phyloP scores from a whole-genome alignment of 805 yeast species.

The Saccharomycopsis fermentans region DNA sequence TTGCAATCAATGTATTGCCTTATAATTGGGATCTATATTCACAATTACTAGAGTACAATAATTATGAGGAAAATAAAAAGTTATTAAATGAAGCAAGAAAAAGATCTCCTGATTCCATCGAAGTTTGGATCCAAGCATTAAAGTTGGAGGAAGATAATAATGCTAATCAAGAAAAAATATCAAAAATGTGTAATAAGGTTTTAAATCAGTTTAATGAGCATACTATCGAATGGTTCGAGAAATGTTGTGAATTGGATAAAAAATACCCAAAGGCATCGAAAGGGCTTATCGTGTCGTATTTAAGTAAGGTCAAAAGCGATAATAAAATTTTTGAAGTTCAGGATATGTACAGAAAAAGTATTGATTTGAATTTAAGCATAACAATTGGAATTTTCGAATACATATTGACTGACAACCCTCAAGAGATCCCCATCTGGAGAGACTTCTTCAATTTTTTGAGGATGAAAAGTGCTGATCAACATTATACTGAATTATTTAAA shows the following conservation, averaged over 20 bases:
- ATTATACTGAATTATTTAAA: slow-evolving; percentile 26
- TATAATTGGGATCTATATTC: slow-evolving; percentile 57
- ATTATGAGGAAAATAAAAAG: slow-evolving; percentile 30
- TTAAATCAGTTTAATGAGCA: slow-evolving; percentile 31
- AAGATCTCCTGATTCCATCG: slow-evolving; percentile 34
- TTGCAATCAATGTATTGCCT: slow-evolving; percentile 66
- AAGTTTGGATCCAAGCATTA: slow-evolving; percentile 62
- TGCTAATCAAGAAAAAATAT: slow-evolving; percentile 35
- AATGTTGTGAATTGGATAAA: slow-evolving; percentile 36
- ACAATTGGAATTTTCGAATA: slow-evolving; percentile 40
- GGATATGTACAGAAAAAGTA: slow-evolving; percentile 28
- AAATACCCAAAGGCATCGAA: slow-evolving; percentile 38
- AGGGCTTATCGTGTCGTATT: slow-evolving; percentile 37
- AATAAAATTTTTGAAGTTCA: slow-evolving; percentile 24
- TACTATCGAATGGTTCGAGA: slow-evolving; percentile 50
- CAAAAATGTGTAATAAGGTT: slow-evolving; percentile 41
- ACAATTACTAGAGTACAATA: slow-evolving; percentile 35
- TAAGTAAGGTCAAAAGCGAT: slow-evolving; percentile 21
- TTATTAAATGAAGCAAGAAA: slow-evolving; percentile 54
- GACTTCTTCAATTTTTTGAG: slow-evolving; percentile 6
- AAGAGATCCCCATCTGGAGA: slow-evolving; percentile 21
- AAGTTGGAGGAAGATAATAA: slow-evolving; percentile 50
- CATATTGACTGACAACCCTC: slow-evolving; percentile 39
- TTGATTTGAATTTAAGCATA: slow-evolving; percentile 24
- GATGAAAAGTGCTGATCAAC: slow-evolving; percentile 18